phyloP scores from a whole-genome alignment of 129 eudicot species.

The Heracleum sosnowskyi region DNA sequence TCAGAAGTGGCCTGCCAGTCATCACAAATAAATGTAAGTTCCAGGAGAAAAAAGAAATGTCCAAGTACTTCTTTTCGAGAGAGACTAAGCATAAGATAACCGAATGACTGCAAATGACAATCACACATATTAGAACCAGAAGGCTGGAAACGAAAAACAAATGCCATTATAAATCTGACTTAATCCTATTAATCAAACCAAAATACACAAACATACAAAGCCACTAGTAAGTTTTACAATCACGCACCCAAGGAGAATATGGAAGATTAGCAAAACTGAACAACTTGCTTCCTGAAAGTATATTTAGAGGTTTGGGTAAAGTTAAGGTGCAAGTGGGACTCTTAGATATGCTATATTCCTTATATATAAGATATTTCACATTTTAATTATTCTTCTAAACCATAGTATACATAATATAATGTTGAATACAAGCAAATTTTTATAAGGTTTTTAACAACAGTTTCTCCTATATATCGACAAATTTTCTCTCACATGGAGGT shows the following conservation, averaged over 20 bases:
- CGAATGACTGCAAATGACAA: not conserved
- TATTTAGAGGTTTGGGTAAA: not conserved
- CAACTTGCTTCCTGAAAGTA: not conserved
- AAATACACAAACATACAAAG: not conserved
- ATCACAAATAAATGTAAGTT: constrained; percentile 12
- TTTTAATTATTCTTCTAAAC: not conserved
- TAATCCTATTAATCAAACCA: not conserved
- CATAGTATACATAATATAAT: not conserved
- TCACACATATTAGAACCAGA: not conserved
- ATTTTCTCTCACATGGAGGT: not conserved
- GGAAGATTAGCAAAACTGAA: not conserved
- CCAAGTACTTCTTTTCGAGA: not conserved
- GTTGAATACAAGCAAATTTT: not conserved
- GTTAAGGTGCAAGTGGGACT: not conserved
- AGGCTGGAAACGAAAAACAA: not conserved
- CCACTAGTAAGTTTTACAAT: not conserved
- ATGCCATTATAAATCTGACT: not conserved
- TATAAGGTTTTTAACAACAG: not conserved
- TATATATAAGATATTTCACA: not conserved
- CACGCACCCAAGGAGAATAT: not conserved
- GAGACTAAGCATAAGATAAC: constrained; percentile 8
- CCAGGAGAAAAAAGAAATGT: not conserved
- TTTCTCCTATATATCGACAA: not conserved
- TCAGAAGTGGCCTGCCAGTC: constrained; percentile 67
- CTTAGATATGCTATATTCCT: not conserved